phyloP scores from a whole-genome alignment of 495 filamentous ascomycete genomes.

The Aspergillus mulundensis region DNA sequence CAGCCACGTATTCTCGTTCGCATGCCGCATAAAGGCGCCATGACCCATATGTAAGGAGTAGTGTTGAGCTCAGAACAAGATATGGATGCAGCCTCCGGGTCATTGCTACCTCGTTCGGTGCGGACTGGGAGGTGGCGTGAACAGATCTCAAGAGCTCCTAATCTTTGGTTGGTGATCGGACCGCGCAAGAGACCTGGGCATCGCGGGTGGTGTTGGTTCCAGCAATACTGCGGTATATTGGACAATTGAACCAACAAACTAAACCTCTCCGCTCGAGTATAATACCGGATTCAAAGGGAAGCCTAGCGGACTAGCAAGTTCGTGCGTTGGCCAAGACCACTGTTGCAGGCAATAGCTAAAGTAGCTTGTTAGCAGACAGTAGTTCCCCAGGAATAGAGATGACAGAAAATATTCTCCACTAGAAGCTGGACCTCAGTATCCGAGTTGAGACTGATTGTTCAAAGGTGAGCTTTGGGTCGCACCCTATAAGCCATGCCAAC shows the following conservation, averaged over 20 bases:
- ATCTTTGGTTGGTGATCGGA: background rate
- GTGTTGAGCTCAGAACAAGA: background rate
- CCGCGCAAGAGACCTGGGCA: background rate
- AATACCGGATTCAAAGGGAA: background rate
- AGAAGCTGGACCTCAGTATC: no score
- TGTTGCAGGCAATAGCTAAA: background rate
- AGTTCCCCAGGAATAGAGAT: background rate
- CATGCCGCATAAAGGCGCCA: background rate
- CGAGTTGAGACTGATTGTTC: background rate
- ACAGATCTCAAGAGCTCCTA: background rate
- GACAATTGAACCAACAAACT: background rate
- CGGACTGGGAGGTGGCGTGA: background rate
- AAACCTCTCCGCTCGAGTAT: no score
- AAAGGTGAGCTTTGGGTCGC: background rate
- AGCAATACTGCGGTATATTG: background rate
- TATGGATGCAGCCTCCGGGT: background rate
- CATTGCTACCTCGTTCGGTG: background rate
- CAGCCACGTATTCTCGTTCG: background rate
- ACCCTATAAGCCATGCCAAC: background rate
- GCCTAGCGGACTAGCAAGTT: background rate
- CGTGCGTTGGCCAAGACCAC: background rate
- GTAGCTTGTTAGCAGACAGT: no score
- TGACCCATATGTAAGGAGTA: background rate
- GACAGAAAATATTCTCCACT: background rate
- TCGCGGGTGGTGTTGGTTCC: background rate